Evolutionary conservation across 306 rosid genomes (phyloP).

Genomic region (Cucurbita ficifolia): DNA sequence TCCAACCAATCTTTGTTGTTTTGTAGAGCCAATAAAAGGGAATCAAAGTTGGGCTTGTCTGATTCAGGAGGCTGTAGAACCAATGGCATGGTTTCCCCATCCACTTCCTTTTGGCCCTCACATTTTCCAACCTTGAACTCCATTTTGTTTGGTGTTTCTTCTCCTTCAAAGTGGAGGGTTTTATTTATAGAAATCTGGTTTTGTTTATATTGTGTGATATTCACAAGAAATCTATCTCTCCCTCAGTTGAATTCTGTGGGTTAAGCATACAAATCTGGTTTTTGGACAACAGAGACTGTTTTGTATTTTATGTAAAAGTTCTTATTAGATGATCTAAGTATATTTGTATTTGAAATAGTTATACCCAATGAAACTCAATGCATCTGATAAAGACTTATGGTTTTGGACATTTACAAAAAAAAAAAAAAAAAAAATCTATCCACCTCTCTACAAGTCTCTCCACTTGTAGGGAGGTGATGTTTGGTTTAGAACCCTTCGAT

Average conservation of each 20-base stretch:
- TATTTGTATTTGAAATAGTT: not conserved
- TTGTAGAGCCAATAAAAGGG: constrained; percentile 26
- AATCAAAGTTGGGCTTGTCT: constrained; percentile 22
- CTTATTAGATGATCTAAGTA: not conserved
- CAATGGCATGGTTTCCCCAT: constrained; percentile 68
- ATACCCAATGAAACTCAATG: not conserved
- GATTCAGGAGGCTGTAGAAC: constrained; percentile 38
- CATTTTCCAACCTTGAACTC: constrained; percentile 60
- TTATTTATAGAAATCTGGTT: not conserved
- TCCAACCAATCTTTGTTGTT: constrained; percentile 61
- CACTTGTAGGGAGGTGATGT: not conserved
- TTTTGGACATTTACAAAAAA: not conserved
- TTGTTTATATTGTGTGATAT: not conserved
- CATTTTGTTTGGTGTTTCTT: constrained; percentile 15
- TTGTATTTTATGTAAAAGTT: not conserved
- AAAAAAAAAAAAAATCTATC: not conserved
- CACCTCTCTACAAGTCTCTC: not conserved
- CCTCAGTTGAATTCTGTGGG: not conserved
- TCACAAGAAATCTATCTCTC: not conserved
- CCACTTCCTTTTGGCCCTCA: constrained; percentile 55
- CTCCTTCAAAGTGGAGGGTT: not conserved
- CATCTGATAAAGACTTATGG: not conserved
- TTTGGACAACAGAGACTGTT: not conserved
- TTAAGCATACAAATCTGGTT: not conserved
- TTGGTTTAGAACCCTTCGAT: not conserved